These are phyloP conservation scores for Talaromyces adpressus DNA, from an alignment of 495 filamentous ascomycete species.

Conservation along the genomic window DNA sequence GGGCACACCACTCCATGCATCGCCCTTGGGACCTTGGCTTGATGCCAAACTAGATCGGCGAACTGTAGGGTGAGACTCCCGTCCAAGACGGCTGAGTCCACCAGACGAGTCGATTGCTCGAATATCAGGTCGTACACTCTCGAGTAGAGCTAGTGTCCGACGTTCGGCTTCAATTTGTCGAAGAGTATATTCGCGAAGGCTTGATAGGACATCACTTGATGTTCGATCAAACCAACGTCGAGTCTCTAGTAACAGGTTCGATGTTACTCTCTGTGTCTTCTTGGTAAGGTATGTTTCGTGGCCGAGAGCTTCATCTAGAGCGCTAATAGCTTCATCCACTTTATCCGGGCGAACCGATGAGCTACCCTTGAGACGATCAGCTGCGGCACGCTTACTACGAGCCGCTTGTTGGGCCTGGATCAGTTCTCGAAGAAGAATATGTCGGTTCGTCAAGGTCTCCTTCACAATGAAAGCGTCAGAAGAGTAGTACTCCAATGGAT, in stretches of 20 bases:
- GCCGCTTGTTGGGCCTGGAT: slow-evolving; percentile 78
- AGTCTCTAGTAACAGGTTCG: slow-evolving; percentile 82
- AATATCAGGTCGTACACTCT: slow-evolving; percentile 87
- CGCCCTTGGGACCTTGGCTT: slow-evolving; percentile 90
- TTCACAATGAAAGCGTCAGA: slow-evolving; percentile 97
- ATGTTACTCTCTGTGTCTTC: slow-evolving; percentile 80
- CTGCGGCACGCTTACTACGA: slow-evolving; percentile 69
- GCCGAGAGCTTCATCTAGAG: slow-evolving; percentile 77
- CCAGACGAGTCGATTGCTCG: slow-evolving; percentile 85
- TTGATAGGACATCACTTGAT: slow-evolving; percentile 66
- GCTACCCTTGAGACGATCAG: slow-evolving; percentile 79
- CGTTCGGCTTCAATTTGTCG: slow-evolving; percentile 95
- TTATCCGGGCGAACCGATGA: slow-evolving; percentile 84
- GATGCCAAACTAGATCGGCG: slow-evolving; percentile 71
- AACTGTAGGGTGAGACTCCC: slow-evolving; percentile 73
- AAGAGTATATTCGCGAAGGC: slow-evolving; percentile 85
- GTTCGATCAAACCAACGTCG: slow-evolving; percentile 88
- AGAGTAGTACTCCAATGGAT: slow-evolving; percentile 92
- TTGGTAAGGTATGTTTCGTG: slow-evolving; percentile 71
- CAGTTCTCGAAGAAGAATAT: slow-evolving; percentile 94
- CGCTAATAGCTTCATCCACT: slow-evolving; percentile 88
- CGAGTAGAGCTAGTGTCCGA: slow-evolving; percentile 82
- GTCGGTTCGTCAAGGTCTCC: slow-evolving; percentile 95
- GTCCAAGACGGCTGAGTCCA: slow-evolving; percentile 78
- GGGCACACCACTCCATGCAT: slow-evolving; percentile 94